Percentiles rank a stretch among this genome's conserved stretches.
These are phyloP conservation scores for Gryganskiella cystojenkinii DNA, from an alignment of 192 early-diverging fungal species.

Conservation along the genomic window DNA sequence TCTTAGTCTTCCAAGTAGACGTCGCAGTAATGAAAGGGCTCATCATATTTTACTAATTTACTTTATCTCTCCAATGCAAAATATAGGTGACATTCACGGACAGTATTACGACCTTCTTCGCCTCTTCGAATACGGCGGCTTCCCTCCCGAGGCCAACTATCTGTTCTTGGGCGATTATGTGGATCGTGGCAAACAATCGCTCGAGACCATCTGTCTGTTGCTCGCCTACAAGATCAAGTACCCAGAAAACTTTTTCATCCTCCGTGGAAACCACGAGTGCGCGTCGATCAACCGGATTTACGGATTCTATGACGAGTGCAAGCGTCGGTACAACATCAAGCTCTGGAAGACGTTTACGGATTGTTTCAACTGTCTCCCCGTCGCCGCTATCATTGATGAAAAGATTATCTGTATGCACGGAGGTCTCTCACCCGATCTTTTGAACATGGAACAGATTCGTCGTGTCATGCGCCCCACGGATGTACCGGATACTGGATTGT, in stretches of 20 bases:
- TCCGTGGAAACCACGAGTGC: constrained; percentile 98
- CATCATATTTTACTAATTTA: background rate
- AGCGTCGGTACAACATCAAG: constrained; percentile 97
- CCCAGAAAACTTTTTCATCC: constrained; percentile 99
- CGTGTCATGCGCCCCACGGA: constrained; percentile 98
- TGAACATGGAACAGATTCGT: constrained; percentile 97
- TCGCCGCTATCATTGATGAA: constrained; percentile 97
- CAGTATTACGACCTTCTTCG: constrained; percentile 98
- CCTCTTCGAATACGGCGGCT: constrained; percentile 96
- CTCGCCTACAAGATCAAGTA: constrained; percentile 99
- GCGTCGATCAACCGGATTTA: constrained; percentile 97
- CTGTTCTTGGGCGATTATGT: constrained; percentile 98
- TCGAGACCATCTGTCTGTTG: constrained; percentile 97
- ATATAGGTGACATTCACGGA: constrained; percentile 82
- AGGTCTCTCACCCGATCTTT: constrained; percentile 95
- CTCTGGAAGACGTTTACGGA: constrained; percentile 99
- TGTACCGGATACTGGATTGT: constrained; percentile 95
- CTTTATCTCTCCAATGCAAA: background rate
- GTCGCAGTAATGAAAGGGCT: no score
- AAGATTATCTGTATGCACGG: constrained; percentile 99
- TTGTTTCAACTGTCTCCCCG: constrained; percentile 98
- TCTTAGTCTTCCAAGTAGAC: background rate
- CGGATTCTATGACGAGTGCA: constrained; percentile 99
- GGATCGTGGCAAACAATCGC: constrained; percentile 95
- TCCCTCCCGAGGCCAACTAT: constrained; percentile 96